Base-by-base conservation (phyloP, 2,329 filamentous ascomycete species). In the Sordariomycetes sp. region DNA sequence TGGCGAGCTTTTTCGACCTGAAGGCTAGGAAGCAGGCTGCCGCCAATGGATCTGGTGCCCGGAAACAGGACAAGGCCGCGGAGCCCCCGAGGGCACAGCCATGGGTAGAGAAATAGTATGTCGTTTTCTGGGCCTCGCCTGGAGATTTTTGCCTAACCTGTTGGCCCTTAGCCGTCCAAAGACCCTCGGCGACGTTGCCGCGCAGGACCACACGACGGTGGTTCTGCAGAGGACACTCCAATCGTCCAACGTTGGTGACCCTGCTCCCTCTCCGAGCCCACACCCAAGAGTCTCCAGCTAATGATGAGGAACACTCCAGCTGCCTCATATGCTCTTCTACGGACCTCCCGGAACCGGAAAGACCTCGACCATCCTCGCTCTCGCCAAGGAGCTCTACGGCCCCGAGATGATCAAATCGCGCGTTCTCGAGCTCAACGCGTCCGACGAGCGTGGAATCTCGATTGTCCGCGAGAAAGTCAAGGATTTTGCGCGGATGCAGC, bases 321-420 rank as follows among this genome's bases (percentile, higher is more conserved):
- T 99, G 46, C 94, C 94, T 3, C 95, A 99, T 73, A 97, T 99
- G 90, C 89, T 99, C 67, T 97, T 97, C 79, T 99, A 99, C 70
- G 94, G 94, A 3, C 94, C 95, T 0, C 95, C 94, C 0, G 94
- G 94, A 50, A 99, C 94, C 0, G 94, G 94, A 65, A 99, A 99
- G 77, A 99, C 94, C 1, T 96, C 90, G 1, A 99, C 95, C 0
- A 91, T 99, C 65, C 88, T 99, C 62, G 95, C 95, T 2, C 86
- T 99, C 34, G 92, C 94, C 58, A 97, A 97, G 74, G 92, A 97
- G 69, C 88, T 99, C 61, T 99, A 96, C 74, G 95, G 94, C 1
- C 94, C 94, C 50, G 90, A 96, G 64, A 85, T 99, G 66, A 89
- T 96, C 67, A 92, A 90, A 68, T 85, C 90, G 16, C 88, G 95